Conservation (phyloP, 1,284 basidiomycete species). For the Exsudoporus floridanus region DNA sequence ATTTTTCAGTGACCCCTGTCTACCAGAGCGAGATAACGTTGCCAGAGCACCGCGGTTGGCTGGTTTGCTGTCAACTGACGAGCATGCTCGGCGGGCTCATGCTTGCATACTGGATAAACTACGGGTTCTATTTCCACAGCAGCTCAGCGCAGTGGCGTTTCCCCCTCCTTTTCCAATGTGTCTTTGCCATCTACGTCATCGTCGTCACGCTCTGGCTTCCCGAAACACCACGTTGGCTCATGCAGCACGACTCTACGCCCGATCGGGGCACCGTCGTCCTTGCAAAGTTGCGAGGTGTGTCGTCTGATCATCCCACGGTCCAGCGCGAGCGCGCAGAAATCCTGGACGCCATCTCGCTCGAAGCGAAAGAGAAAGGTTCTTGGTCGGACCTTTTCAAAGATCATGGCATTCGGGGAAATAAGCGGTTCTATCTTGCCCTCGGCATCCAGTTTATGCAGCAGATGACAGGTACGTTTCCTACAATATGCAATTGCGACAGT, state of each 20-base stretch:
- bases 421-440: conserved; percentile 3
- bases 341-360: no score
- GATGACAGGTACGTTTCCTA: conserved; percentile 11
- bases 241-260: conserved; percentile 12
- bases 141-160: conserved; percentile 17
- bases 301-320: neutral
- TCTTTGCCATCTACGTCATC: no score
- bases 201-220: neutral
- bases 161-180: conserved; percentile 14
- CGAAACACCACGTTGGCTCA: conserved; percentile 19
- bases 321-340: no score
- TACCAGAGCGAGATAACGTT: conserved; percentile 19
- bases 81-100: conserved; percentile 15
- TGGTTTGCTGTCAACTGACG: conserved; percentile 17
- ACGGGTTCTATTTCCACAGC: conserved; percentile 17
- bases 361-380: neutral
- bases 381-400: conserved; percentile 5
- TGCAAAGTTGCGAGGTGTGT: conserved; percentile 13
- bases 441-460: conserved; percentile 20
- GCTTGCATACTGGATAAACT: conserved; percentile 20
- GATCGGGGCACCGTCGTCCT: conserved; percentile 14
- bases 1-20: conserved; percentile 12
- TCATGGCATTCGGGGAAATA: no score
- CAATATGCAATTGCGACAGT: neutral
- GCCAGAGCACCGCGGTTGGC: conserved; percentile 19